Percentiles rank a stretch among this genome's conserved stretches.
These are phyloP conservation scores for Hyaloperonospora brassicae DNA, from an alignment of 352 stramenopile genomes.

Conservation along the genomic window DNA sequence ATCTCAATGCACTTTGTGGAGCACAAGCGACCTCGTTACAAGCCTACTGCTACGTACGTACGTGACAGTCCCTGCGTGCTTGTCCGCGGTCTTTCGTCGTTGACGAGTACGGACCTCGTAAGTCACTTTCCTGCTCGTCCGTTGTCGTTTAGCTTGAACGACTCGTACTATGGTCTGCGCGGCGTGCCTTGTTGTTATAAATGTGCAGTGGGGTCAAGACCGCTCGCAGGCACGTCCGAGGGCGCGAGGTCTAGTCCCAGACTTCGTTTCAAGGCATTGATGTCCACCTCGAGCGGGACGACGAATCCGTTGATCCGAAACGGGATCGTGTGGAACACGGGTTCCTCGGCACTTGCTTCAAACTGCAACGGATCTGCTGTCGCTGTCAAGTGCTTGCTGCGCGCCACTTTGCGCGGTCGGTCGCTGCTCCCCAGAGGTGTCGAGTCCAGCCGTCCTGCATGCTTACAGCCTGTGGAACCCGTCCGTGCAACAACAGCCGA, in stretches of 20 bases:
- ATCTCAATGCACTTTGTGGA: slow-evolving; percentile 3
- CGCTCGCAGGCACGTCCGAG: slow-evolving; percentile 9
- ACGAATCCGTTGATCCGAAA: slow-evolving; percentile 72
- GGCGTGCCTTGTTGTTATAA: slow-evolving; percentile 23
- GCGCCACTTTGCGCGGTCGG: slow-evolving; percentile 41
- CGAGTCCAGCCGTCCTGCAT: slow-evolving; percentile 22
- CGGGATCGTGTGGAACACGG: slow-evolving; percentile 50
- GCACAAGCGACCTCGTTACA: slow-evolving; percentile 3
- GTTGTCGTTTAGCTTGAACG: too few species aligned
- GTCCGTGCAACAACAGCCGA: slow-evolving; percentile 3
- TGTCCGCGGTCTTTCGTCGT: slow-evolving; percentile 3
- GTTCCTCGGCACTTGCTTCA: slow-evolving; percentile 28
- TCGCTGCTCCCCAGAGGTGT: slow-evolving; percentile 17
- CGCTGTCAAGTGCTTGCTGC: slow-evolving; percentile 14
- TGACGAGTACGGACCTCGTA: too few species aligned
- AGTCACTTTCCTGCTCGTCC: too few species aligned
- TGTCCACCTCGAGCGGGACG: slow-evolving; percentile 60
- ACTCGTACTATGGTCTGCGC: too few species aligned
- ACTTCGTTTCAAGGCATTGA: slow-evolving; percentile 45
- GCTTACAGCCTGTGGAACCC: slow-evolving; percentile 18
- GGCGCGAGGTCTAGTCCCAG: slow-evolving; percentile 30
- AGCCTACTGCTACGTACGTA: slow-evolving; percentile 15
- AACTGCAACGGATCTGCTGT: slow-evolving; percentile 19
- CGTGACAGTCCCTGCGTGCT: slow-evolving; percentile 4
- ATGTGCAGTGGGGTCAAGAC: slow-evolving; percentile 21